These are phyloP conservation scores for Colletotrichum zoysiae DNA, from an alignment of 2,329 filamentous ascomycete species.

Conservation along the genomic window DNA sequence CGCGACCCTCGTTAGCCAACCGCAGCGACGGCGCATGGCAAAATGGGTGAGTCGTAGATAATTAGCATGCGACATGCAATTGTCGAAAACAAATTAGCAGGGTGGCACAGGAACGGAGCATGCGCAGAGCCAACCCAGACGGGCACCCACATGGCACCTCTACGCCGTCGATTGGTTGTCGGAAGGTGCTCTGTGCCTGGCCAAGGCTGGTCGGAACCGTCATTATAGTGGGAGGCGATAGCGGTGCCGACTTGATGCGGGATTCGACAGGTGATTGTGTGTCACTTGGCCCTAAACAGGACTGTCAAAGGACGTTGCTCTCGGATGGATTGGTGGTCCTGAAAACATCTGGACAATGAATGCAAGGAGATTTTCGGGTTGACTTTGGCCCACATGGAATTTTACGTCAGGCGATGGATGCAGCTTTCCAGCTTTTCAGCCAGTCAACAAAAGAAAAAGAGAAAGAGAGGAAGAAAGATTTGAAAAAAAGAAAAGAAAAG, in stretches of 20 bases:
- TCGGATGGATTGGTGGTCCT: not conserved
- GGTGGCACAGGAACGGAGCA: conserved; percentile 5
- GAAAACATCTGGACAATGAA: not conserved
- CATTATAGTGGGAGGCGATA: not conserved
- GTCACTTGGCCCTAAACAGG: too few relatives aligned
- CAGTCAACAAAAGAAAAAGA: too few relatives aligned
- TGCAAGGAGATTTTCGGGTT: not conserved
- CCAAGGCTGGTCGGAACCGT: not conserved
- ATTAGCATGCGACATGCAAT: conserved; percentile 32
- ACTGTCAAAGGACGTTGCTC: not conserved
- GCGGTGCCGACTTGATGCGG: not conserved
- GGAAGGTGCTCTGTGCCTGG: conserved; percentile 9
- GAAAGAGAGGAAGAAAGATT: not conserved
- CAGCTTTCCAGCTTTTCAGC: not conserved
- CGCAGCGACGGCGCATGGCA: not conserved
- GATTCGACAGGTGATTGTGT: not conserved
- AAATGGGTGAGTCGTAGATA: conserved; percentile 18
- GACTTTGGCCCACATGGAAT: not conserved
- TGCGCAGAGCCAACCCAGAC: conserved; percentile 4
- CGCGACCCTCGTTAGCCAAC: conserved; percentile 23
- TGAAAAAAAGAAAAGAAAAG: not conserved
- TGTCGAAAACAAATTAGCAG: conserved; percentile 17
- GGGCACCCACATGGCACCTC: conserved; percentile 2
- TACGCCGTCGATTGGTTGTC: conserved; percentile 2
- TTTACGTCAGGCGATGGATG: not conserved